Evolutionary conservation across 164 flowering plant species (phyloP).

Genomic region (Akebia trifoliata): DNA sequence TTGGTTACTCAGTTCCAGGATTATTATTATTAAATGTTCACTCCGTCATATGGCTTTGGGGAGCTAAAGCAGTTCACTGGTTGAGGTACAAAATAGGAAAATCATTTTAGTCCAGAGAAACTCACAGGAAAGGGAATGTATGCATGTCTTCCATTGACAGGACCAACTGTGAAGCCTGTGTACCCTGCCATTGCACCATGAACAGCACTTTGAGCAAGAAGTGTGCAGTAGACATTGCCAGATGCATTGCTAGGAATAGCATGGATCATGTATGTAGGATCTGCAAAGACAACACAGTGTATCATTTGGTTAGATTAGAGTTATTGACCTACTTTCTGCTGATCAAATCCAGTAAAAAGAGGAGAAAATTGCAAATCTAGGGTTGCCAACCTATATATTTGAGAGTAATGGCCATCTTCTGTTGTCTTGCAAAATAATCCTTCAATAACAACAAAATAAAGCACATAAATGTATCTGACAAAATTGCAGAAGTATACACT

Average conservation of each 20-base stretch:
- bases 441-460: constrained; percentile 28
- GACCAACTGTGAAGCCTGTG: constrained; percentile 81
- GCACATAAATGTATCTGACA: background rate
- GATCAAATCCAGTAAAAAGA: constrained; percentile 4
- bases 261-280: constrained; percentile 98
- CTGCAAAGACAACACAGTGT: constrained; percentile 30
- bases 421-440: constrained; percentile 58
- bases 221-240: constrained; percentile 95
- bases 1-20: no score
- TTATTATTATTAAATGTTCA: no score
- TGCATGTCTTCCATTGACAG: constrained; percentile 85
- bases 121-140: constrained; percentile 88
- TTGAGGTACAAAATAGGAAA: background rate
- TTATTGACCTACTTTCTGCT: background rate
- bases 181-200: constrained; percentile 99
- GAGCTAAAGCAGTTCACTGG: background rate
- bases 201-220: constrained; percentile 92
- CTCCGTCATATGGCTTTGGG: background rate
- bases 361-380: background rate
- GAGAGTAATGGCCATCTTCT: constrained; percentile 55
- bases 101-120: constrained; percentile 7
- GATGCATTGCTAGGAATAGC: constrained; percentile 95
- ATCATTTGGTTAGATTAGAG: constrained; percentile 2
- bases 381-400: constrained; percentile 72
- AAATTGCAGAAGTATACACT: background rate